phyloP scores from a whole-genome alignment of 345 rosid genomes.

The Acer saccharum region DNA sequence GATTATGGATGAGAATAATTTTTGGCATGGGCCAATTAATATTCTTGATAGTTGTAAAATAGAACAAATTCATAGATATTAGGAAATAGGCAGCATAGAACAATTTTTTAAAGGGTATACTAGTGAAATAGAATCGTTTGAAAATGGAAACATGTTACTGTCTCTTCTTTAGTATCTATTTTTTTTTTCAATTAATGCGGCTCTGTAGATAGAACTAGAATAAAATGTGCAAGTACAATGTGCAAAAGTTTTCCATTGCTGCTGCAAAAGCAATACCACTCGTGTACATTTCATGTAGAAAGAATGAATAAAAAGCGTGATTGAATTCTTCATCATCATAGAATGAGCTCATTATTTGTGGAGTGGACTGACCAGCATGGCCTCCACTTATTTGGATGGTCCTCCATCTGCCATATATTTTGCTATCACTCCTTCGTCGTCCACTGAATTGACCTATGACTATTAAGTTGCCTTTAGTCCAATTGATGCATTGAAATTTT shows the following conservation, averaged over 20 bases:
- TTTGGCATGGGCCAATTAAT: too few relatives aligned
- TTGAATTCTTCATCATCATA: too few relatives aligned
- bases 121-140: not conserved
- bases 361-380: not conserved
- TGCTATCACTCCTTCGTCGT: not conserved
- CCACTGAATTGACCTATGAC: not conserved
- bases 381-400: conserved; percentile 6
- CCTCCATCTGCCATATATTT: not conserved
- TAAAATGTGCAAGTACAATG: too few relatives aligned
- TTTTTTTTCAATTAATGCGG: too few relatives aligned
- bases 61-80: not conserved
- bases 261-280: not conserved
- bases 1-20: not conserved
- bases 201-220: too few relatives aligned
- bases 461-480: too few relatives aligned
- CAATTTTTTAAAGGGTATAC: not conserved
- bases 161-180: not conserved
- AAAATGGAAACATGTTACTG: not conserved
- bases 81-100: not conserved
- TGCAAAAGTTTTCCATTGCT: not conserved
- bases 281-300: not conserved
- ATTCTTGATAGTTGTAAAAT: not conserved
- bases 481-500: too few relatives aligned
- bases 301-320: not conserved
- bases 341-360: conserved; percentile 3